These are phyloP conservation scores for Fraxinus nigra DNA, from an alignment of 305 asterid genomes.

Conservation along the genomic window DNA sequence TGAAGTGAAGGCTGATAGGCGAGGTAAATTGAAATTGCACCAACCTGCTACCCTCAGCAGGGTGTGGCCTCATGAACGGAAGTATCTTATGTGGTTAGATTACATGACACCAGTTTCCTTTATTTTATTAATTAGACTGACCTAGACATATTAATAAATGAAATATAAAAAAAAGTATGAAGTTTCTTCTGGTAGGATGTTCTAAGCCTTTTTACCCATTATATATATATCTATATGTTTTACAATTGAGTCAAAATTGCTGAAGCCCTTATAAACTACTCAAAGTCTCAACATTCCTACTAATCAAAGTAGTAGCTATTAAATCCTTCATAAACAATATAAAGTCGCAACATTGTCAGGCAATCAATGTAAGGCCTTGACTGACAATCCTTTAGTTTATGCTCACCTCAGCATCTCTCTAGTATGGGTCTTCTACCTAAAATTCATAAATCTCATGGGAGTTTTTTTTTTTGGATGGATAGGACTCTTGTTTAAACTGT, in stretches of 20 bases:
- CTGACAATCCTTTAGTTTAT: neutral
- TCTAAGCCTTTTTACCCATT: neutral
- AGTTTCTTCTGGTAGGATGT: neutral
- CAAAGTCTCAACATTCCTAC: neutral
- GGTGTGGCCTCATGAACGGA: neutral
- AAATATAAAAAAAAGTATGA: neutral
- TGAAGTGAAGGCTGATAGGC: neutral
- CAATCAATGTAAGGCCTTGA: neutral
- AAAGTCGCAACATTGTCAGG: neutral
- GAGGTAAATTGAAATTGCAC: neutral
- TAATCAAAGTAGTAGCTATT: neutral
- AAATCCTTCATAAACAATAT: neutral
- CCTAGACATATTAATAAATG: neutral
- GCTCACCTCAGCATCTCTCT: neutral
- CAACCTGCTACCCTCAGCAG: neutral
- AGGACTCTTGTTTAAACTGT: neutral
- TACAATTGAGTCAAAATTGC: neutral
- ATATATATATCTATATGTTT: no score
- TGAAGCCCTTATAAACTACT: neutral
- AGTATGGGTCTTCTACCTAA: neutral
- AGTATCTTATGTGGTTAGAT: neutral
- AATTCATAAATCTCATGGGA: constrained; percentile 1
- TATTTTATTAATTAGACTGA: neutral
- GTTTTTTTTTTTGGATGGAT: neutral
- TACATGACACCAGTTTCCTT: neutral